Base-by-base conservation (phyloP, 768 basidiomycete genomes). In the Pisolithus tinctorius region DNA sequence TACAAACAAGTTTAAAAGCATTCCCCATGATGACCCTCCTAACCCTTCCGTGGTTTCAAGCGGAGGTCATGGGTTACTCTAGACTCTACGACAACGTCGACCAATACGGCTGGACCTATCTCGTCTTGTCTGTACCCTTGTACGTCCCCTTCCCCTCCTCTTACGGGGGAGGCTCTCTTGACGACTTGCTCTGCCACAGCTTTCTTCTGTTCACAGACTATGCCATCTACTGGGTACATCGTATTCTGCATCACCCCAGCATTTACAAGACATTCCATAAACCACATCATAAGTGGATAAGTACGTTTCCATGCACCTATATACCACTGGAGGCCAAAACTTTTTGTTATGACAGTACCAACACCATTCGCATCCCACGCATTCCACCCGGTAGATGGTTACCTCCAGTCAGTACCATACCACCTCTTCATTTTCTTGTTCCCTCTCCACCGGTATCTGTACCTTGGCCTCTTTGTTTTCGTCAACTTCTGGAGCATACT, bases 251-350 rank as follows among this genome's bases (percentile, higher is more conserved):
- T 64, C 73, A 86, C 52, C 95, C 95, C 2, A 49, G 75, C 37
- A 58, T 96, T 52, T 99, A 99, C 77, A 98, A 95, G 66, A 71
- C 76, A 51, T 60, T 99, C 43, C 96, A 99, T 70, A 99, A 99
- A 69, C 93, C 95, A 1, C 96, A 99, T 67, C 96, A 99, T 78
- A 94, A 90, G 70, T 99, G 96, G 96, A 75, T 98, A 56, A 82
- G 93, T 95, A 67, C 50, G 93, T 82, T 4, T 9, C 14, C 11
- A 17, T 16, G 2, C 43, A 14, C n/a, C 30, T 45, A 4, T 23
- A 25, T 46, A 36, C 29, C 27, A 6, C 48, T 29, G 48, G 34
- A 48, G 9, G n/a, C 51, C n/a, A 54, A 53, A 37, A 54, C 55
- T 16, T 29, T 39, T 40, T 30, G 7, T 47, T 14, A 43, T 45